Percentiles rank a stretch among this genome's conserved stretches.
Conservation (phyloP, 2,329 filamentous ascomycete genomes). For the Corinectria fuckeliana region DNA sequence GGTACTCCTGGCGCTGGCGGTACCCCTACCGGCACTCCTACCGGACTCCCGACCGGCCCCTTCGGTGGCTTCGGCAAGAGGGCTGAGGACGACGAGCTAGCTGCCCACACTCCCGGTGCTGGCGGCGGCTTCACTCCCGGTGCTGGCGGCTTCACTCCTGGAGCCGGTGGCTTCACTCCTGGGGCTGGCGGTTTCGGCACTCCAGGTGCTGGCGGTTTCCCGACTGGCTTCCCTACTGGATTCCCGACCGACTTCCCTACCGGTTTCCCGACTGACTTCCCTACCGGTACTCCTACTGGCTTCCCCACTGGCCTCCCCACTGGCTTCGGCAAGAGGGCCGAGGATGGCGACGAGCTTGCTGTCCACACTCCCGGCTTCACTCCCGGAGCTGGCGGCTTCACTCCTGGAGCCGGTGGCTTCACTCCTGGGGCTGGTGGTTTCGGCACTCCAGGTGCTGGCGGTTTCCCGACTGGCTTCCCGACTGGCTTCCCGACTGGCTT, state of each 20-base stretch:
- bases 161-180: no score
- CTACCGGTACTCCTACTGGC: conserved; percentile 8
- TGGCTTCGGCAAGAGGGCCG: no score
- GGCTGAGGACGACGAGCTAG: no score
- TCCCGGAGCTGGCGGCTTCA: no score
- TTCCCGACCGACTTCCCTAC: neutral
- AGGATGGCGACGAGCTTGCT: no score
- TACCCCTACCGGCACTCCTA: conserved; percentile 2
- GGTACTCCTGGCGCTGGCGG: conserved; percentile 3
- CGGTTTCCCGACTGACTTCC: neutral
- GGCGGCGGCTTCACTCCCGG: conserved; percentile 21
- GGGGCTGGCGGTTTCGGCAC: conserved; percentile 17
- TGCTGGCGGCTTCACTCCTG: no score
- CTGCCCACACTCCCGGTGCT: conserved; percentile 18
- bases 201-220: conserved; percentile 1
- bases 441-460: no score
- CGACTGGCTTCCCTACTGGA: neutral
- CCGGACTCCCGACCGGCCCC: no score
- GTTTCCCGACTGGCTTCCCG: neutral
- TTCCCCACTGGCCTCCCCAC: neutral
- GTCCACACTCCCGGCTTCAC: conserved; percentile 15
- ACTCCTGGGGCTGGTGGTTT: no score
- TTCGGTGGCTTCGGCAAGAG: no score
- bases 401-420: no score
- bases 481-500: neutral